These are phyloP conservation scores for Podila minutissima DNA, from an alignment of 192 early-diverging fungal genomes.

Conservation along the genomic window DNA sequence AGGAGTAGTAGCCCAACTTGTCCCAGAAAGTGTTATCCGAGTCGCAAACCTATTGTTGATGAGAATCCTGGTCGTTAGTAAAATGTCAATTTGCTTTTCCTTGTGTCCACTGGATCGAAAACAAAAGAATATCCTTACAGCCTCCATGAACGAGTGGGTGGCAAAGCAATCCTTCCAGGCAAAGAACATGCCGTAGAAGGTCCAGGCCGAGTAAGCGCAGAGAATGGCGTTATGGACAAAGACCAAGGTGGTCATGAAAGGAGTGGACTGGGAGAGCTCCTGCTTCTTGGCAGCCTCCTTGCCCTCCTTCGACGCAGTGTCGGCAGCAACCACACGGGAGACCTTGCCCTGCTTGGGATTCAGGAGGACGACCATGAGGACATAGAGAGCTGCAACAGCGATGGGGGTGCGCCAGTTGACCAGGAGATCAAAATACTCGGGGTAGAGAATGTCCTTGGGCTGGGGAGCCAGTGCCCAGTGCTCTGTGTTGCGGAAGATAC, in stretches of 20 bases:
- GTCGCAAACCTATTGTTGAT: conserved; percentile 57
- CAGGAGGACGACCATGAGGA: conserved; percentile 38
- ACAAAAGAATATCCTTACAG: conserved; percentile 41
- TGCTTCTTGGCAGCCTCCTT: conserved; percentile 7
- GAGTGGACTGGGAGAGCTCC: conserved; percentile 34
- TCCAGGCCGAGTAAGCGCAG: conserved; percentile 71
- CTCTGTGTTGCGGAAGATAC: conserved; percentile 41
- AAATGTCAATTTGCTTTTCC: not conserved
- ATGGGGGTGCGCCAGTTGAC: conserved; percentile 52
- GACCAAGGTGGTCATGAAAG: conserved; percentile 66
- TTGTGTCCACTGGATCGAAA: not conserved
- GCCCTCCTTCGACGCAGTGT: conserved; percentile 26
- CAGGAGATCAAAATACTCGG: conserved; percentile 46
- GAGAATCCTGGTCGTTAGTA: not conserved
- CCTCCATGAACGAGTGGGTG: conserved; percentile 56
- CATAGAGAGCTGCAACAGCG: conserved; percentile 31
- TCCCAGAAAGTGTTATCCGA: conserved; percentile 61
- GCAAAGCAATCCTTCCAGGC: conserved; percentile 53
- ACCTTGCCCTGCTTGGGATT: conserved; percentile 48
- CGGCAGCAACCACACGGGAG: conserved; percentile 50
- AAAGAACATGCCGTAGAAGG: conserved; percentile 66
- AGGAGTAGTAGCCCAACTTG: conserved; percentile 72
- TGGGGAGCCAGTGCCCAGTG: conserved; percentile 40
- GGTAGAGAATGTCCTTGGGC: conserved; percentile 44
- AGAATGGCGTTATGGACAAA: conserved; percentile 75